phyloP scores from a whole-genome alignment of 1,139 yeast genomes.

The Suhomyces yuchorum region DNA sequence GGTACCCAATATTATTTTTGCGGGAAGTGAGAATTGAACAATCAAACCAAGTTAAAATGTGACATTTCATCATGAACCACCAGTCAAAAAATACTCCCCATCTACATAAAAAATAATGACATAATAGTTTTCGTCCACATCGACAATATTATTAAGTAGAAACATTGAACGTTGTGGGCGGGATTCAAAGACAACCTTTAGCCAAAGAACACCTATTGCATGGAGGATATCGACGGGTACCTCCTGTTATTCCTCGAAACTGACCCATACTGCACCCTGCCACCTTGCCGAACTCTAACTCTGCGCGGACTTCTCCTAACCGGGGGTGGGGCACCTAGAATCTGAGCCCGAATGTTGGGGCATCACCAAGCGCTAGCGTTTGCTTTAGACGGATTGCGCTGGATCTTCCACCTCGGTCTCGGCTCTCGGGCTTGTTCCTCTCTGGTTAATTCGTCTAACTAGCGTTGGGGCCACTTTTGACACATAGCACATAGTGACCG shows the following conservation, averaged over 20 bases:
- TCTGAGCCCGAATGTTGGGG: not conserved
- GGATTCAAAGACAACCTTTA: not conserved
- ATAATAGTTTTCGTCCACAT: not conserved
- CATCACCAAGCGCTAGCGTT: not conserved
- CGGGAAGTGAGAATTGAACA: not conserved
- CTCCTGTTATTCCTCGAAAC: not conserved
- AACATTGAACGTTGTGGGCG: not conserved
- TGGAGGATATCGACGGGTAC: not conserved
- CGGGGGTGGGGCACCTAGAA: not conserved
- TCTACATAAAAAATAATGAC: not conserved
- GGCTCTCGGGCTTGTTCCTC: not conserved
- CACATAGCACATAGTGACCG: not conserved
- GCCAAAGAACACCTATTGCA: not conserved
- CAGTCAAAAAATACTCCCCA: not conserved
- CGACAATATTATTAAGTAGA: not conserved
- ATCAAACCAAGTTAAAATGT: not conserved
- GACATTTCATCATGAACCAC: not conserved
- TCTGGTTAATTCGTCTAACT: not conserved
- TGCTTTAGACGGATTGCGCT: not conserved
- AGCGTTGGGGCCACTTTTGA: not conserved
- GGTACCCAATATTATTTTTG: not conserved
- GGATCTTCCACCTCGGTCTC: not conserved
- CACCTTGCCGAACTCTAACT: not conserved
- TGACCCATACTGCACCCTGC: not conserved
- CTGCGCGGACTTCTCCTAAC: too few relatives aligned